Conservation (phyloP, 1,284 basidiomycete genomes). For the Rhodotorula sp. region DNA sequence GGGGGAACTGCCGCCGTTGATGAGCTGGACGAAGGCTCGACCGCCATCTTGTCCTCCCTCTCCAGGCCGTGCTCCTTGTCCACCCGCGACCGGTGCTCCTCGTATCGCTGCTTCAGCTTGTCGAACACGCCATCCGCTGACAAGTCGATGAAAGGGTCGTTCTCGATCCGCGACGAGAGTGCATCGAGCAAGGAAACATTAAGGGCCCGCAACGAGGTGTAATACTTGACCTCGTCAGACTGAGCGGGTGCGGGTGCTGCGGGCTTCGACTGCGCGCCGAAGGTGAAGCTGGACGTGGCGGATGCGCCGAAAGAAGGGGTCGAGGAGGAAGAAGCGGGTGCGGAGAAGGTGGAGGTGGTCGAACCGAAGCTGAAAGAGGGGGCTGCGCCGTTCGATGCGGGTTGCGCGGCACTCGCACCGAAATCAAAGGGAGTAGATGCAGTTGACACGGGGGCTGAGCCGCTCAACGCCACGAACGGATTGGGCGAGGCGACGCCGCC, state of each 20-base stretch:
- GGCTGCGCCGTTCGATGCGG: not conserved
- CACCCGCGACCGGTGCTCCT: conserved; percentile 59
- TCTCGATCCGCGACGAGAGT: conserved; percentile 63
- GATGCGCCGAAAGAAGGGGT: conserved; percentile 14
- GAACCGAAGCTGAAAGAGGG: not conserved
- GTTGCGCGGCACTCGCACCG: conserved; percentile 9
- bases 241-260: conserved; percentile 41
- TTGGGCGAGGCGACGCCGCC: conserved; percentile 15
- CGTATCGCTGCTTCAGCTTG: conserved; percentile 65
- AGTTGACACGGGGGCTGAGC: conserved; percentile 18
- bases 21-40: not conserved
- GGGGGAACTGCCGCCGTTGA: not conserved
- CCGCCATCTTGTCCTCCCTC: conserved; percentile 1
- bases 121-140: conserved; percentile 45
- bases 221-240: conserved; percentile 58
- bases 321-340: not conserved
- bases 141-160: conserved; percentile 75
- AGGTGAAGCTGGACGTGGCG: conserved; percentile 20
- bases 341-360: conserved; percentile 6
- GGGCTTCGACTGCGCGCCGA: conserved; percentile 23
- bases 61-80: conserved; percentile 51
- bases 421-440: conserved; percentile 36
- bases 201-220: conserved; percentile 71
- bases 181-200: conserved; percentile 70
- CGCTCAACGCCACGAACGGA: conserved; percentile 22